phyloP scores from a whole-genome alignment of 768 basidiomycete genomes.

The Leccinum ochraceum region DNA sequence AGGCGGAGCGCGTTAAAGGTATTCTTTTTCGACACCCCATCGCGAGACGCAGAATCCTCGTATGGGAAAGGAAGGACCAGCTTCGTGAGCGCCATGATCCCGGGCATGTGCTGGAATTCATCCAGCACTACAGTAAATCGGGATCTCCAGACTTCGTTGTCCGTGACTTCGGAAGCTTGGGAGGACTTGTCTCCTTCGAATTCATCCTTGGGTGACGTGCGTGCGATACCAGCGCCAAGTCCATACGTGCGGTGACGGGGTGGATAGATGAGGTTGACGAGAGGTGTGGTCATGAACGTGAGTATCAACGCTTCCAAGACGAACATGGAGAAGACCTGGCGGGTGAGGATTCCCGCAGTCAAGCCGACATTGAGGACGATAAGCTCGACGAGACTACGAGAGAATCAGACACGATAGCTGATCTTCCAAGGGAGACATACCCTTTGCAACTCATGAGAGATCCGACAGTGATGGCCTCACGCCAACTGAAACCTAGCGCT shows the following conservation, averaged over 20 bases:
- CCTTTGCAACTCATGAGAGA: slow-evolving; percentile 97
- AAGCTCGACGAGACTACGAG: slow-evolving; percentile 75
- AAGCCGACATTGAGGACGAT: slow-evolving; percentile 97
- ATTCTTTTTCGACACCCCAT: background rate
- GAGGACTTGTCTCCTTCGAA: background rate
- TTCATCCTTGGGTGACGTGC: background rate
- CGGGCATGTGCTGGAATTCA: slow-evolving; percentile 83
- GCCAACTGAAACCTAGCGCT: slow-evolving; percentile 70
- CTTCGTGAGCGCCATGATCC: slow-evolving; percentile 88
- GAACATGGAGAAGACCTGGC: slow-evolving; percentile 92
- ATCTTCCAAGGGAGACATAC: slow-evolving; percentile 41
- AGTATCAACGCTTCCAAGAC: slow-evolving; percentile 82
- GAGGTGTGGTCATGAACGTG: slow-evolving; percentile 87
- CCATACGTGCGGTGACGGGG: slow-evolving; percentile 55
- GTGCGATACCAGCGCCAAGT: slow-evolving; percentile 15
- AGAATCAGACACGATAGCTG: slow-evolving; percentile 7
- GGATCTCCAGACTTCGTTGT: slow-evolving; percentile 21
- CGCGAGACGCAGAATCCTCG: slow-evolving; percentile 5
- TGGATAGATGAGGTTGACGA: slow-evolving; percentile 70
- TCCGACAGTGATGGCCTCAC: slow-evolving; percentile 85
- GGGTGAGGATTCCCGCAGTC: slow-evolving; percentile 71
- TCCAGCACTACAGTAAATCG: slow-evolving; percentile 88
- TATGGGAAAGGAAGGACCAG: slow-evolving; percentile 55
- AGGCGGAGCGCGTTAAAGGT: slow-evolving; percentile 78
- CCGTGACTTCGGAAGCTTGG: background rate